phyloP scores from a whole-genome alignment of 345 rosid genomes.

The Lepidium didymum region DNA sequence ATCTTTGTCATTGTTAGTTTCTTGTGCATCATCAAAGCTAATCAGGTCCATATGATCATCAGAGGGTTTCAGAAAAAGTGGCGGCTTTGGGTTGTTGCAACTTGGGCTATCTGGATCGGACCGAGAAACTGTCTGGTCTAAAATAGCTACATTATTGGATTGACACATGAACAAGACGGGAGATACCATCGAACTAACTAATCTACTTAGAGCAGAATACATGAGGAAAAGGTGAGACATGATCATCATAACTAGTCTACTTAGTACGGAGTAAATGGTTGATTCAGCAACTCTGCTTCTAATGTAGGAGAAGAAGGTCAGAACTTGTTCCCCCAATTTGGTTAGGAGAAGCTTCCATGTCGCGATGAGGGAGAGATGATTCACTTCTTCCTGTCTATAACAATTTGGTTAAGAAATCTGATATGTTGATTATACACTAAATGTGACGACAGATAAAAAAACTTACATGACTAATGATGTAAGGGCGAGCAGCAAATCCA shows the following conservation, averaged over 20 bases:
- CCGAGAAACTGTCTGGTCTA: conserved; percentile 27
- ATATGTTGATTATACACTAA: neutral
- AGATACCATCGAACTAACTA: conserved; percentile 38
- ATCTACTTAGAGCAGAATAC: conserved; percentile 39
- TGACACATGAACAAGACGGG: conserved; percentile 43
- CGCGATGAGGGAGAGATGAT: conserved; percentile 34
- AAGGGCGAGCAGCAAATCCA: conserved; percentile 26
- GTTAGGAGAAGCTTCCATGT: conserved; percentile 66
- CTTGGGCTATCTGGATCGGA: conserved; percentile 28
- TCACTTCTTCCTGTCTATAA: conserved; percentile 60
- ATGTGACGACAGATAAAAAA: neutral
- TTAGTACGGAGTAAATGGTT: conserved; percentile 19
- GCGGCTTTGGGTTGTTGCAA: conserved; percentile 6
- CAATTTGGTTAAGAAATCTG: conserved; percentile 31
- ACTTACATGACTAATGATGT: conserved; percentile 41
- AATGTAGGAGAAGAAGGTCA: conserved; percentile 49
- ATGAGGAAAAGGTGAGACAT: conserved; percentile 52
- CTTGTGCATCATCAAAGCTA: conserved; percentile 24
- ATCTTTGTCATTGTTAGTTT: neutral
- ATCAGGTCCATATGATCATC: conserved; percentile 23
- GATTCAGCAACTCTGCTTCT: conserved; percentile 51
- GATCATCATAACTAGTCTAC: conserved; percentile 39
- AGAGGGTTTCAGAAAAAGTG: neutral
- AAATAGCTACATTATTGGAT: conserved; percentile 30
- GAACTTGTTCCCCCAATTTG: conserved; percentile 50